Evolutionary conservation across 805 yeast genomes (phyloP).

Genomic region (Sugiyamaella chiloensis): DNA sequence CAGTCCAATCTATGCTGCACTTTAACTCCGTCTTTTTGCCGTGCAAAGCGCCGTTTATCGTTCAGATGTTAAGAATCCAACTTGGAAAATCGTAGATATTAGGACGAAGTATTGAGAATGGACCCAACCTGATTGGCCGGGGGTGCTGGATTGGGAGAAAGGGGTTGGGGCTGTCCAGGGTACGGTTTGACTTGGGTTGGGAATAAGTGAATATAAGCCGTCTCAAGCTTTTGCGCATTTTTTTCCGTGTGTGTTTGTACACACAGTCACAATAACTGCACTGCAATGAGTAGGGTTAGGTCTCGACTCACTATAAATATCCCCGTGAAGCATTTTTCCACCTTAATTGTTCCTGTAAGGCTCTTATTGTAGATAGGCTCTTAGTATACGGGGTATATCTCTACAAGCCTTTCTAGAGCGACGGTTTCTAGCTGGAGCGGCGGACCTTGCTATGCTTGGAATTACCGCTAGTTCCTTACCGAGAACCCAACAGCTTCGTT

Average conservation of each 20-base stretch:
- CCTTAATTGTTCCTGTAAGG: slow-evolving; percentile 23
- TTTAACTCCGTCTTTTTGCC: no score
- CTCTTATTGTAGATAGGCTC: slow-evolving; percentile 25
- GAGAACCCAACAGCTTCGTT: slow-evolving; percentile 23
- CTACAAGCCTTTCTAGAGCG: slow-evolving; percentile 26
- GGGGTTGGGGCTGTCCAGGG: background rate
- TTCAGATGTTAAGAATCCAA: no score
- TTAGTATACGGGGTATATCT: slow-evolving; percentile 16
- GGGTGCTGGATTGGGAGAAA: background rate
- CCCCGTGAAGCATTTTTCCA: slow-evolving; percentile 1
- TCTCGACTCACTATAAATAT: slow-evolving; percentile 1
- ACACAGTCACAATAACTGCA: no score
- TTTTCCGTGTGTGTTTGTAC: no score
- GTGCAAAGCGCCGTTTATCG: no score
- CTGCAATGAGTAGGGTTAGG: no score
- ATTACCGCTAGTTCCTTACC: slow-evolving; percentile 39
- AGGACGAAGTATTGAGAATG: no score
- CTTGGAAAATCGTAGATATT: no score
- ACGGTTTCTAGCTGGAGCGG: slow-evolving; percentile 37
- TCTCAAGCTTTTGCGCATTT: no score
- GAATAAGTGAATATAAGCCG: no score
- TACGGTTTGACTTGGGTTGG: slow-evolving; percentile 2
- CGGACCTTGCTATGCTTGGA: slow-evolving; percentile 28
- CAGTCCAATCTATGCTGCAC: no score
- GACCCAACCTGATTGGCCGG: slow-evolving; percentile 3